Conservation (phyloP, 257 asterid species). For the Fraxinus quadrangulata region DNA sequence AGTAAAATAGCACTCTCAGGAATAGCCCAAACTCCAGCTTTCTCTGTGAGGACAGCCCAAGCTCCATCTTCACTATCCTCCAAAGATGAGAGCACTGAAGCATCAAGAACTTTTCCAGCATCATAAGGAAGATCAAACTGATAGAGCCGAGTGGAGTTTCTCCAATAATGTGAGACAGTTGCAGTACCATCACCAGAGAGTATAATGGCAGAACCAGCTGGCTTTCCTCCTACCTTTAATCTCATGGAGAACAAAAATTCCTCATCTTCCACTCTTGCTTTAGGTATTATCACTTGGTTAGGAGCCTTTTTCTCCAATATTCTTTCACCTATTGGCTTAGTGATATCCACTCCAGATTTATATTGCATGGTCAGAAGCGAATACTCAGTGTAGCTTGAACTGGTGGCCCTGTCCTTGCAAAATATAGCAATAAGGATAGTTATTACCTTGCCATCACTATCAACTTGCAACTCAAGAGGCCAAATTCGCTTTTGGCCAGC, state of each 20-base stretch:
- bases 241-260: slow-evolving; percentile 86
- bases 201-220: slow-evolving; percentile 85
- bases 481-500: slow-evolving; percentile 91
- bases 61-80: slow-evolving; percentile 83
- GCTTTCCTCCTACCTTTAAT: slow-evolving; percentile 83
- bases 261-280: slow-evolving; percentile 92
- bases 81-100: slow-evolving; percentile 72
- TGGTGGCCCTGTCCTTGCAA: slow-evolving; percentile 81
- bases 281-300: slow-evolving; percentile 86
- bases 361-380: slow-evolving; percentile 94
- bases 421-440: slow-evolving; percentile 84
- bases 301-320: slow-evolving; percentile 85
- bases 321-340: slow-evolving; percentile 54
- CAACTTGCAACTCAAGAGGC: slow-evolving; percentile 89
- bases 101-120: slow-evolving; percentile 95
- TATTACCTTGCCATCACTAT: slow-evolving; percentile 73
- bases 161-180: slow-evolving; percentile 89
- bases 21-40: slow-evolving; percentile 97
- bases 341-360: slow-evolving; percentile 67
- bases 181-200: slow-evolving; percentile 98
- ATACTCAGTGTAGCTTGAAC: slow-evolving; percentile 96
- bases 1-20: slow-evolving; percentile 89
- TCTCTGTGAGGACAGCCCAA: slow-evolving; percentile 93
- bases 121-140: slow-evolving; percentile 92
- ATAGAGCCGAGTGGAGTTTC: slow-evolving; percentile 78